Evolutionary conservation across 2,329 filamentous ascomycete genomes (phyloP), one percentile per base, ranked within the genome.

Genomic region (Monosporascus sp.): DNA sequence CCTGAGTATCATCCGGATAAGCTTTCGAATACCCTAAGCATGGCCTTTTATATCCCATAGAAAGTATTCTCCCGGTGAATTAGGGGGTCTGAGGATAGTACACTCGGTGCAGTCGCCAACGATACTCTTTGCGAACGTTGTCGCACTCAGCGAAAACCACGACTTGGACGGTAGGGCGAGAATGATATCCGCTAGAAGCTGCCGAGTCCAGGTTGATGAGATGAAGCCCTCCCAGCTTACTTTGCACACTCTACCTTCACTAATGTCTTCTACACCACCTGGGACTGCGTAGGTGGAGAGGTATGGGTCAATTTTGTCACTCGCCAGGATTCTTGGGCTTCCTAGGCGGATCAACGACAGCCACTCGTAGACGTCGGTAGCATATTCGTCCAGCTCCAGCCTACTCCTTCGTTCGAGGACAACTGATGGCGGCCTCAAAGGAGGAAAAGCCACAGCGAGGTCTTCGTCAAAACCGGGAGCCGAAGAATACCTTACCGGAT

Each of bases 331-430:
- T 24, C 88, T 77, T n/a, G 86, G 82, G 52, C 87, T 90, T 9
- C 76, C 71, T 0, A 91, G 74, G 11, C 80, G 77, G 5, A 86
- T 66, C n/a, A 95, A 70, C 2, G 85, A 85, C 1, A 93, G 65
- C 85, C 87, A 94, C 70, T 94, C 89, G 58, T 91, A 84, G 14
- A 87, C 65, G 18, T 86, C 83, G 0, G 79, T 75, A 1, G 81
- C 80, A 55, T 78, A 78, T 22, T 90, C 84, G 54, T 88, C 83
- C 37, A 89, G 74, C 7, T 80, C 78, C 43, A 74, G 71, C 50
- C 71, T 68, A 40, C 75, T 74, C 37, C 70, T 61, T 2, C 65
- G 58, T 47, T 70, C 60, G 43, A 75, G 60, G 17, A 68, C 56
- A 15, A 64, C 59, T 9, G 61, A 51, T 3, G 68, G 62, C 5